Base-by-base conservation (phyloP, 768 basidiomycete species). In the Mycena maculata region DNA sequence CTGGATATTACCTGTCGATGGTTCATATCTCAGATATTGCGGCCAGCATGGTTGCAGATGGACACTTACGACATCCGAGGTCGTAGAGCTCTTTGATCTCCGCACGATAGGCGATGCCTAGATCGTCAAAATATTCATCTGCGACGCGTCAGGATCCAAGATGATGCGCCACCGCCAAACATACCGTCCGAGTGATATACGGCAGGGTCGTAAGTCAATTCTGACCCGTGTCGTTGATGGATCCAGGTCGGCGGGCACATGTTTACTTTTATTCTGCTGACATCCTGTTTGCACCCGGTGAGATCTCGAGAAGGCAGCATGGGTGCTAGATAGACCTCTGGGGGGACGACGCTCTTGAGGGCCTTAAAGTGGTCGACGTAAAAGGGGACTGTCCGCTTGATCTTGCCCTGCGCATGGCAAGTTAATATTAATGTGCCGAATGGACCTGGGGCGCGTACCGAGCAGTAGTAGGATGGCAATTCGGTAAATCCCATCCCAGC, bases 171-270 rank as follows among this genome's bases (percentile, higher is more conserved):
- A 47, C 16, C n/a, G 12, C 44, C 27, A 22, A 10, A 48, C 79
- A 60, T 48, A 86, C 88, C 86, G 72, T 91, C 90, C 72, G 81
- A 85, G 48, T 81, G 79, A 77, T 92, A 92, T 8, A 90, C 85
- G 10, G 83, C 80, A 45, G 83, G 80, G 64, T 86, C 86, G 72
- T 88, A 90, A 8, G 87, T 87, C 49, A 77, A 49, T 66, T 88
- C 86, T 11, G 81, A 83, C 54, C 90, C 90, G 73, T 90, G 89
- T 27, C 87, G 85, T 30, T 90, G 85, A 74, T 90, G 89, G 75
- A 87, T 89, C 89, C 90, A 91, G 38, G 88, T 87, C 4, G 91
- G 92, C 0, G 90, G 87, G 65, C 87, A 89, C 76, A 92, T 80
- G 16, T 89, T 92, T 64, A 93, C 72, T 76, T 94, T 93, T 76